Evolutionary conservation across 345 rosid genomes (phyloP).

Genomic region (Hibiscus tridactylites): DNA sequence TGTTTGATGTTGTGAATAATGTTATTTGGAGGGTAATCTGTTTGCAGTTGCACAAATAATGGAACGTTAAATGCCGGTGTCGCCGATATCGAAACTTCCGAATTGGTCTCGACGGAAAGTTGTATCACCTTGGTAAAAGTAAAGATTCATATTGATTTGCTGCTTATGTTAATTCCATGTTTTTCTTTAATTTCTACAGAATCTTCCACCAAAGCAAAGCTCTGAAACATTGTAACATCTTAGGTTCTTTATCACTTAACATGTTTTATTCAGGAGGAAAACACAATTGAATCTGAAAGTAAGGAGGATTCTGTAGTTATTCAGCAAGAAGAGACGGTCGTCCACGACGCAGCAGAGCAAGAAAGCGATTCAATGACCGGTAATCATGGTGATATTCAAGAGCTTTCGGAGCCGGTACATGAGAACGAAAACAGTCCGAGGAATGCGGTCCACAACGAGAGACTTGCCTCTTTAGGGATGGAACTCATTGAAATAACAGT

Average conservation of each 20-base stretch:
- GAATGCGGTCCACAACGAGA: background rate
- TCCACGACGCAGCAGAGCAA: conserved; percentile 7
- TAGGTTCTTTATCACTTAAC: background rate
- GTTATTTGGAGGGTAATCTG: background rate
- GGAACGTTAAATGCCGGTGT: conserved; percentile 9
- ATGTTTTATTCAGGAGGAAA: conserved; percentile 29
- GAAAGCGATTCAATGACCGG: conserved; percentile 9
- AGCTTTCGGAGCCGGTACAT: conserved; percentile 1
- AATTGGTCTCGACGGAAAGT: conserved; percentile 6
- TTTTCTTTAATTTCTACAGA: background rate
- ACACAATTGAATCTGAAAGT: conserved; percentile 2
- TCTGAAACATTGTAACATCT: background rate
- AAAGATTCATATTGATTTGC: background rate
- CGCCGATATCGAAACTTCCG: conserved; percentile 8
- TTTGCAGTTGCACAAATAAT: conserved; percentile 23
- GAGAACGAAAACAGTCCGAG: background rate
- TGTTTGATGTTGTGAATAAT: background rate
- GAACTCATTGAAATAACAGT: background rate
- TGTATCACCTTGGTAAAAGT: conserved; percentile 10
- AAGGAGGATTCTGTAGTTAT: background rate
- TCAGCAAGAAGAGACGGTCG: conserved; percentile 11
- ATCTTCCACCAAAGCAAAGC: too few species aligned
- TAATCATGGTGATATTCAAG: conserved; percentile 12
- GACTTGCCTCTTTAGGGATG: background rate
- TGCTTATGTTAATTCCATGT: background rate